Percentiles rank a stretch among this genome's conserved stretches.
These are phyloP conservation scores for Kodamaea sp. DNA, from an alignment of 1,139 yeast species.

Conservation along the genomic window DNA sequence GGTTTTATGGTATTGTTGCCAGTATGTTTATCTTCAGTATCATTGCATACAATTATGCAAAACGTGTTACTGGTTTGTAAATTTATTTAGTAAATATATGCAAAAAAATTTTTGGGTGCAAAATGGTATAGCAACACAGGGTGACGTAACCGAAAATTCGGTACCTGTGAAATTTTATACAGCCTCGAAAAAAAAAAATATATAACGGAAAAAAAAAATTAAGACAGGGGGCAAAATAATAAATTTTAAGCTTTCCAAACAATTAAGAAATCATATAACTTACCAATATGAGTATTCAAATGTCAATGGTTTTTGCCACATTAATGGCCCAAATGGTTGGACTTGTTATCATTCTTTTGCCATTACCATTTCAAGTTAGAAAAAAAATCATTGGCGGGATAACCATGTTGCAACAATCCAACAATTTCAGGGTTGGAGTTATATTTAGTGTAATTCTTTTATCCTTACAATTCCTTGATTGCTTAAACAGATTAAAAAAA, in stretches of 20 bases:
- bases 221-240: neutral
- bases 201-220: neutral
- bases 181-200: neutral
- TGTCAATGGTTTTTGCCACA: constrained; percentile 42
- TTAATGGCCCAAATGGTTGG: constrained; percentile 53
- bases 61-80: constrained; percentile 40
- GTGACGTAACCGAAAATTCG: neutral
- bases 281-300: constrained; percentile 42
- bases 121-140: neutral
- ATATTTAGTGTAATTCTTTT: constrained; percentile 46
- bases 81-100: constrained; percentile 1
- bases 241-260: neutral
- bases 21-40: constrained; percentile 38
- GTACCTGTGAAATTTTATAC: neutral
- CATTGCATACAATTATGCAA: constrained; percentile 42
- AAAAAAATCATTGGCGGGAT: constrained; percentile 40
- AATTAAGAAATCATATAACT: no score
- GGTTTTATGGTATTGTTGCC: constrained; percentile 63
- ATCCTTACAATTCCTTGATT: constrained; percentile 56
- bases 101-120: neutral
- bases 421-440: constrained; percentile 48
- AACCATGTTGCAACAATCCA: constrained; percentile 29
- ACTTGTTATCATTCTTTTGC: constrained; percentile 53
- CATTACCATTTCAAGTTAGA: constrained; percentile 58
- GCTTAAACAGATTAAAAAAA: constrained; percentile 46